phyloP scores from a whole-genome alignment of 345 rosid genomes.

The Salix koriyanagi region DNA sequence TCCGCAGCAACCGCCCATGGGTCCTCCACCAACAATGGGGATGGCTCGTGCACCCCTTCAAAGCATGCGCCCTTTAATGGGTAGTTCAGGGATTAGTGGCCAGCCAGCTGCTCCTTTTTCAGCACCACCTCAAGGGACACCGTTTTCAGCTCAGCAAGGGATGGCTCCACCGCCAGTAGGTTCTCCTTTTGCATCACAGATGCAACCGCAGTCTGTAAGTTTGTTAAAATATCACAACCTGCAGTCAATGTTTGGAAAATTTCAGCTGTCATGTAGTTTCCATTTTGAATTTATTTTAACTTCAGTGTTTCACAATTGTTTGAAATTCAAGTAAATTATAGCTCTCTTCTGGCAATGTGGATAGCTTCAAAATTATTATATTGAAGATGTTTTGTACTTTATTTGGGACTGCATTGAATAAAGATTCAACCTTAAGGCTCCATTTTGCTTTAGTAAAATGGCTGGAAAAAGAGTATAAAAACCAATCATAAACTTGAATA shows the following conservation, averaged over 20 bases:
- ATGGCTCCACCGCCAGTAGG: constrained; percentile 40
- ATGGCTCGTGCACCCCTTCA: constrained; percentile 35
- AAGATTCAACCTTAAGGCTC: neutral
- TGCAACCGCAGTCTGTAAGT: constrained; percentile 48
- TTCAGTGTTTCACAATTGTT: neutral
- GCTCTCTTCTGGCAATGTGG: neutral
- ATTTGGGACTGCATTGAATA: neutral
- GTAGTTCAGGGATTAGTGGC: constrained; percentile 33
- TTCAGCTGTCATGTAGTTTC: neutral
- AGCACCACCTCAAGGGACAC: constrained; percentile 41
- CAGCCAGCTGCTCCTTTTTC: constrained; percentile 42
- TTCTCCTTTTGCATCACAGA: constrained; percentile 64
- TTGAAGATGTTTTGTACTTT: neutral
- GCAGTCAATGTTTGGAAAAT: neutral
- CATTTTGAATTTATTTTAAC: neutral
- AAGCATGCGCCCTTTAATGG: constrained; percentile 38
- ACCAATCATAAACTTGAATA: neutral
- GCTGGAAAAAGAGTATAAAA: neutral
- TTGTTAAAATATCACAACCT: neutral
- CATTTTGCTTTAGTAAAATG: neutral
- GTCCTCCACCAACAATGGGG: constrained; percentile 16
- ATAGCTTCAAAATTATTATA: neutral
- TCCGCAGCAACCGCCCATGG: constrained; percentile 20
- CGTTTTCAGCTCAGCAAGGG: constrained; percentile 46
- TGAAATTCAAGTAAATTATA: neutral